A percentile compares a stretch with the other conserved stretches of the same genome.
Conservation (phyloP, 768 basidiomycete genomes). For the Termitomyces sp. region DNA sequence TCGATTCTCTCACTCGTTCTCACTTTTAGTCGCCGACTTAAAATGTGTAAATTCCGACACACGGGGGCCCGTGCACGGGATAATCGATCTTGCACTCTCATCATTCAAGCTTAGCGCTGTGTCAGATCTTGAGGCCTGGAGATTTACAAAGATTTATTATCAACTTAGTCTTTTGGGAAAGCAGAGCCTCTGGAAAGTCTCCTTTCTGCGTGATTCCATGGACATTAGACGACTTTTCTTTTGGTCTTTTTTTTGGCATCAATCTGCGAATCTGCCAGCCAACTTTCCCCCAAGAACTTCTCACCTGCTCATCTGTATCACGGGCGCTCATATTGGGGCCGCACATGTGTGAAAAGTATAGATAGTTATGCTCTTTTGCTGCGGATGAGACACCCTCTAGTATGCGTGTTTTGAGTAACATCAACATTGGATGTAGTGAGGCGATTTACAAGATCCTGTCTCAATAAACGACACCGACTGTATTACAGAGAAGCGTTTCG, state of each 20-base stretch:
- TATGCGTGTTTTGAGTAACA: not conserved
- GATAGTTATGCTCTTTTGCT: too few relatives aligned
- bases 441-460: not conserved
- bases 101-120: not conserved
- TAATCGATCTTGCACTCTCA: not conserved
- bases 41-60: constrained; percentile 8
- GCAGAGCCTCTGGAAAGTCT: not conserved
- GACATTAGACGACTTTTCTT: not conserved
- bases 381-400: not conserved
- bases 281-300: not conserved
- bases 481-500: not conserved
- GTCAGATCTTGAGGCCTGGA: not conserved
- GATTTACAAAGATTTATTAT: not conserved
- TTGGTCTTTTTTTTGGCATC: not conserved
- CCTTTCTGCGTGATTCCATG: not conserved
- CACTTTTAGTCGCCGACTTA: constrained; percentile 41
- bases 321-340: not conserved
- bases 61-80: constrained; percentile 11
- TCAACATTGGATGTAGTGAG: not conserved
- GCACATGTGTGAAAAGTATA: not conserved
- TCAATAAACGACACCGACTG: not conserved
- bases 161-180: not conserved
- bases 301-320: not conserved
- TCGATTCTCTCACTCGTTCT: constrained; percentile 15
- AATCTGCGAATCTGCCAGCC: not conserved